These are phyloP conservation scores for Lipomyces orientalis DNA, from an alignment of 805 yeast genomes.

Conservation along the genomic window DNA sequence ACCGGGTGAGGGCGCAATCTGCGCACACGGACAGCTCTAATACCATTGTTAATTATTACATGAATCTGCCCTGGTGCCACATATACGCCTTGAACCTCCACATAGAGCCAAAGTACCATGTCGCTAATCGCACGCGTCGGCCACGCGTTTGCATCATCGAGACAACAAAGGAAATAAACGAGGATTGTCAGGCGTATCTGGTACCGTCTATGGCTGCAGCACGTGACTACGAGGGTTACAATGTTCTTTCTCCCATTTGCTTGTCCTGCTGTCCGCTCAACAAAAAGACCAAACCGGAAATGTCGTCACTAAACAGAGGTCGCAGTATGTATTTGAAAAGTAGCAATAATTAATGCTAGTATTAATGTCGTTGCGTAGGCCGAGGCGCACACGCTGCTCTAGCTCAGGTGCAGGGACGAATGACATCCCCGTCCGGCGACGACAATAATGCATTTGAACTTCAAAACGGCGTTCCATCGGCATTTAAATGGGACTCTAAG, in stretches of 20 bases:
- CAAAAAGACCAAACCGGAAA: not conserved
- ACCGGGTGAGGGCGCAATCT: too few relatives aligned
- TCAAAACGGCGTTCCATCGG: constrained; percentile 6
- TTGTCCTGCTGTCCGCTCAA: not conserved
- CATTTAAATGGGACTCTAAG: constrained; percentile 17
- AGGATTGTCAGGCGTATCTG: too few relatives aligned
- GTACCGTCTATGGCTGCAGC: too few relatives aligned
- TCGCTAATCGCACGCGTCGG: not conserved
- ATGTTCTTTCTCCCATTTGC: too few relatives aligned
- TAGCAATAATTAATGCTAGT: not conserved
- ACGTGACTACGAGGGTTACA: too few relatives aligned
- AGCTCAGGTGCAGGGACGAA: not conserved
- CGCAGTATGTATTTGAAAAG: not conserved
- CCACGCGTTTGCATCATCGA: not conserved
- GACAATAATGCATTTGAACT: constrained; percentile 3
- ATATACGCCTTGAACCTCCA: too few relatives aligned
- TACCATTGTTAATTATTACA: too few relatives aligned
- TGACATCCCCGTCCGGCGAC: constrained; percentile 20
- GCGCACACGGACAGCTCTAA: too few relatives aligned
- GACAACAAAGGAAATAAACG: too few relatives aligned
- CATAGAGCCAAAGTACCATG: too few relatives aligned
- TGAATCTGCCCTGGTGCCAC: too few relatives aligned
- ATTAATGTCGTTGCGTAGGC: not conserved
- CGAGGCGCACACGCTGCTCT: not conserved
- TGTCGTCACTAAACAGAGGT: not conserved